Conservation (phyloP, 2,329 filamentous ascomycete genomes). For the Xylariaceae sp. region DNA sequence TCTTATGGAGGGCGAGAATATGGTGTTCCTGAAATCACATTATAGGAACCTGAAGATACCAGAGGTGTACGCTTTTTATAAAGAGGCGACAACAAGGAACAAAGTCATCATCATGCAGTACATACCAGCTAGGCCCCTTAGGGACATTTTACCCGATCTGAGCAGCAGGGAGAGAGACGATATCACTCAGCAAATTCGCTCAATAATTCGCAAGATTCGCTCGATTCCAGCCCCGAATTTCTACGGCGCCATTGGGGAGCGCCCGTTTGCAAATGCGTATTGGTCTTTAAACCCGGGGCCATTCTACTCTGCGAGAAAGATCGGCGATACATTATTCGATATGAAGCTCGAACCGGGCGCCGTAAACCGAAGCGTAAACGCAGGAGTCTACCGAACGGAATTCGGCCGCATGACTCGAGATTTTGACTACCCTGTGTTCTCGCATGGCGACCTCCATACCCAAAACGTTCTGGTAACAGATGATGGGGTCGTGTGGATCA, state of each 20-base stretch:
- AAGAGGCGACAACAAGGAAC: not conserved
- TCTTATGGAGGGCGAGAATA: slow-evolving; percentile 9
- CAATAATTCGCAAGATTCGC: too few relatives aligned
- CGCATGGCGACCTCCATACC: slow-evolving; percentile 15
- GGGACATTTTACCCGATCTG: not conserved
- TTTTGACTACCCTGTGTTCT: slow-evolving; percentile 4
- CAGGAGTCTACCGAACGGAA: not conserved
- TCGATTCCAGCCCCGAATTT: too few relatives aligned
- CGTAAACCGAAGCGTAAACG: not conserved
- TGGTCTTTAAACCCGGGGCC: too few relatives aligned
- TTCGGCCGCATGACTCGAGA: not conserved
- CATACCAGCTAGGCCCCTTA: not conserved
- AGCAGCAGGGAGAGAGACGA: not conserved
- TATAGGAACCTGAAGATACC: slow-evolving; percentile 8
- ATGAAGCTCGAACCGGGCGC: not conserved
- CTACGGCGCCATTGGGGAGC: too few relatives aligned
- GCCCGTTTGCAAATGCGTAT: too few relatives aligned
- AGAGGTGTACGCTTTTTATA: slow-evolving; percentile 14
- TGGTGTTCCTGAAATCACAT: slow-evolving; percentile 10
- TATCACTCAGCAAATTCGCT: not conserved
- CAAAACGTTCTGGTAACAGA: slow-evolving; percentile 16
- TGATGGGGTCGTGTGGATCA: slow-evolving; percentile 10
- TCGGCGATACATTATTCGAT: not conserved
- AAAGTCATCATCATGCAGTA: slow-evolving; percentile 14
- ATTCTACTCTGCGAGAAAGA: not conserved